phyloP scores from a whole-genome alignment of 2,329 filamentous ascomycete genomes.

The Dactylellina leptospora region DNA sequence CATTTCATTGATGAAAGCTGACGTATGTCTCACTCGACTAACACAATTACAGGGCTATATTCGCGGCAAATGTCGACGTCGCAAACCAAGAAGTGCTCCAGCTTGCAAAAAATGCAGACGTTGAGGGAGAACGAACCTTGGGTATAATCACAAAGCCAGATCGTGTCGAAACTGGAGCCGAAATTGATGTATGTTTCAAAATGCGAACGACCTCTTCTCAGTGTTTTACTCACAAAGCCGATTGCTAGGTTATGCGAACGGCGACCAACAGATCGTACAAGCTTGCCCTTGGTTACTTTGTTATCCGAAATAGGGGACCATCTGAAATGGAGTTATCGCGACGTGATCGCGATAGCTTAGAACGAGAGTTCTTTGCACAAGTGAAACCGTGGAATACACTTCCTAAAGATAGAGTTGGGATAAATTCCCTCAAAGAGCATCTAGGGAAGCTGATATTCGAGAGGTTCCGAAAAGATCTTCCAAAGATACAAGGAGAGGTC shows the following conservation, averaged over 20 bases:
- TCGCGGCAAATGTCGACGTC: slow-evolving; percentile 49
- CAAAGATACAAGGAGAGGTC: slow-evolving; percentile 21
- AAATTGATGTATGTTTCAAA: slow-evolving; percentile 53
- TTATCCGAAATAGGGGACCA: slow-evolving; percentile 24
- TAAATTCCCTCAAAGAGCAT: slow-evolving; percentile 13
- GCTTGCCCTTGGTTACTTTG: slow-evolving; percentile 28
- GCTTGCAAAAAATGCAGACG: slow-evolving; percentile 58
- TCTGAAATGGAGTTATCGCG: slow-evolving; percentile 23
- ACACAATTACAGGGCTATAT: slow-evolving; percentile 7
- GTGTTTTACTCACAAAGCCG: neutral
- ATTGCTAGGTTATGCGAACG: slow-evolving; percentile 7
- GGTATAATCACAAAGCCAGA: slow-evolving; percentile 70
- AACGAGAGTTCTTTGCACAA: slow-evolving; percentile 22
- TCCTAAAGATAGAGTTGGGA: slow-evolving; percentile 18
- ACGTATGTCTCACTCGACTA: neutral
- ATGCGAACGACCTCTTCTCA: neutral
- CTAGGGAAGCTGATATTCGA: slow-evolving; percentile 36
- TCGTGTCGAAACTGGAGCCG: slow-evolving; percentile 61
- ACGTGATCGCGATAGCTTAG: slow-evolving; percentile 13
- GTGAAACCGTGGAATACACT: slow-evolving; percentile 14
- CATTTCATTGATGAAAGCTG: neutral
- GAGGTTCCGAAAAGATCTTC: slow-evolving; percentile 27
- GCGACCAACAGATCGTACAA: slow-evolving; percentile 17
- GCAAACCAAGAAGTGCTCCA: slow-evolving; percentile 52
- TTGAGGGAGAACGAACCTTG: slow-evolving; percentile 60